Evolutionary conservation across 768 basidiomycete species (phyloP).

Genomic region (Kondoa subrosea): DNA sequence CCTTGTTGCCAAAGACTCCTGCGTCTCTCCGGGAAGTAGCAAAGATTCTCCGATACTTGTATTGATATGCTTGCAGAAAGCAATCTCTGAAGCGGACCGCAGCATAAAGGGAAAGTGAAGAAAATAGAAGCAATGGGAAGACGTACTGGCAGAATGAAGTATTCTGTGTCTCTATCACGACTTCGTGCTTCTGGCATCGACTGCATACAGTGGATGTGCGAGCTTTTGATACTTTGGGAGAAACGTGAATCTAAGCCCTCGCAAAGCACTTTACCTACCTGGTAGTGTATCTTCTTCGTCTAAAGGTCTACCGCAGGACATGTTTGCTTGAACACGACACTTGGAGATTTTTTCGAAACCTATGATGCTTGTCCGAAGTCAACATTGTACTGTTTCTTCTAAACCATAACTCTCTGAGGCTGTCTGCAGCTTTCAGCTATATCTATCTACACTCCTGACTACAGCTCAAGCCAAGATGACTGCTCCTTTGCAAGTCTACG

Average conservation of each 20-base stretch:
- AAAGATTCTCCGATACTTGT: not conserved
- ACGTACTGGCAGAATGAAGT: not conserved
- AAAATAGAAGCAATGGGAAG: not conserved
- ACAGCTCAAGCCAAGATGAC: constrained; percentile 1
- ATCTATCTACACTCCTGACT: not conserved
- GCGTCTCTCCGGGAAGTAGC: not conserved
- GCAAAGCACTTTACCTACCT: too few relatives aligned
- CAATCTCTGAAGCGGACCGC: not conserved
- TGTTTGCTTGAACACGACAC: not conserved
- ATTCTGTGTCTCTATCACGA: not conserved
- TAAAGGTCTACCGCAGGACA: not conserved
- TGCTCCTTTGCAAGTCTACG: constrained; percentile 51
- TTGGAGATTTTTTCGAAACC: not conserved
- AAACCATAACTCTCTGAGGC: too few relatives aligned
- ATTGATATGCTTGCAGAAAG: not conserved
- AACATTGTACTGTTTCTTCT: too few relatives aligned
- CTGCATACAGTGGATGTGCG: not conserved
- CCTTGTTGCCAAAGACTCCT: not conserved
- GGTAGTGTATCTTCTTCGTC: not conserved
- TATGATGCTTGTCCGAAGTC: not conserved
- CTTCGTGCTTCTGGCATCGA: not conserved
- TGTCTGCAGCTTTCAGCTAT: too few relatives aligned
- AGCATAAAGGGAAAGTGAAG: not conserved
- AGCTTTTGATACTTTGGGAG: too few relatives aligned
- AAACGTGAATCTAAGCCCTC: too few relatives aligned